Base-by-base conservation (phyloP, 345 rosid genomes). In the Rhodamnia argentea region DNA sequence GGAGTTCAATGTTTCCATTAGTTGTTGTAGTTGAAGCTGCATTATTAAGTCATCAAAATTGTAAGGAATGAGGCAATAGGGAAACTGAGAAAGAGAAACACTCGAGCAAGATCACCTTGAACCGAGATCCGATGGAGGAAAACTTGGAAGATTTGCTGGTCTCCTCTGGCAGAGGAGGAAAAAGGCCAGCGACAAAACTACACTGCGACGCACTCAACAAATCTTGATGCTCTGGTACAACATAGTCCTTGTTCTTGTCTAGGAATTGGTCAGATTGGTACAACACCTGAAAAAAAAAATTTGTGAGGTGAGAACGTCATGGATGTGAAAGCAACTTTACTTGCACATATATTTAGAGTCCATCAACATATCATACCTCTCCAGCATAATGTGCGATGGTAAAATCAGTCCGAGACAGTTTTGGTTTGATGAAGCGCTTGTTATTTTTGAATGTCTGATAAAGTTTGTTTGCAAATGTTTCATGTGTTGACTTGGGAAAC, bases 401-500 rank as follows among this genome's bases (percentile, higher is more conserved):
- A 85, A 97, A 97, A 93, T 96, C 99, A 32, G 99, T 97, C 76
- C 99, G 96, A 50, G 99, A 97, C 83, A 97, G 88, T 89, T 97
- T 96, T 82, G 99, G 99, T 89, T 97, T 97, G 91, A 97, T 88
- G 87, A 97, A 97, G 23, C 99, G 93, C 95, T 97, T 96, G 92
- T 95, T 93, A 57, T 4, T 51, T 89, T 94, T 96, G 88, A 96
- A 97, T 82, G 99, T 97, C 93, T 97, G 99, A 88, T 96, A 96
- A 47, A 97, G 96, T 94, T 94, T 97, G 86, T 96, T 95, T 4
- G 99, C 86, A 90, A 97, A 97, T 76, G 99, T 97, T 89, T 97
- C 99, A 58, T 97, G 99, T 10, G 99, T 97, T 84, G 99, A 97
- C 92, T 97, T 97, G 16, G 99, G 99, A 88, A 97, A 97, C 99